Evolutionary conservation across 2,329 filamentous ascomycete genomes (phyloP), one percentile per base, ranked within the genome.

Genomic region (Aspergillus sp.): DNA sequence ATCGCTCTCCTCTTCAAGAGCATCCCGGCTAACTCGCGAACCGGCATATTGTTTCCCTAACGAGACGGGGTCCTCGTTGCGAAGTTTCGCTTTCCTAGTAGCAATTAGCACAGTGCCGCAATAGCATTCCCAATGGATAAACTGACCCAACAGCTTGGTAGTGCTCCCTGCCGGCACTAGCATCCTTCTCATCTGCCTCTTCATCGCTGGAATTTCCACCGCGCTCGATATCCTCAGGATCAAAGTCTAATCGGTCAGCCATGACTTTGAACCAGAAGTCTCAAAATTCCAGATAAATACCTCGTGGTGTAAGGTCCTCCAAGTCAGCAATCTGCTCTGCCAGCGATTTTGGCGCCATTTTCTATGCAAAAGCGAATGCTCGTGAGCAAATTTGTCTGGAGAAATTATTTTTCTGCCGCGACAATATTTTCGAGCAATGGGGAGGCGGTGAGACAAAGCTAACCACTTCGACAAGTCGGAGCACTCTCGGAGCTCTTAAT

Each of bases 31-130:
- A 37, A 97, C 84, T 48, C 85, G 84, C 17, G 89, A 83, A 11
- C 93, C 93, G 61, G 87, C 82, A 74, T 98, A 98, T 70, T 91
- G 84, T 14, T 89, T 87, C 0, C 92, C 93, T 1, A 97, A 80
- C 0, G 84, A 77, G 17, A 88, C 76, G 23, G 83, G 82, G 35
- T 91, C 87, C 57, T 86, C 86, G 70, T 90, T 88, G 63, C 91
- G 87, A 64, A 97, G 79, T 72, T 90, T 93, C 77, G 89, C 95
- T 80, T 93, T 95, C 19, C 87, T 88, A 60, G 60, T 55, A 21
- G 17, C 62, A 46, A 50, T 59, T 39, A 65, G 62, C 52, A 64
- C 49, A 17, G 27, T 17, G 6, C 27, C 19, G n/a, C 39, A 9
- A 19, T 44, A 44, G 1, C 19, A 39, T 17, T 17, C 12, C 15